Evolutionary conservation across 164 flowering plant genomes (phyloP).

Genomic region (Chimonanthus salicifolius): DNA sequence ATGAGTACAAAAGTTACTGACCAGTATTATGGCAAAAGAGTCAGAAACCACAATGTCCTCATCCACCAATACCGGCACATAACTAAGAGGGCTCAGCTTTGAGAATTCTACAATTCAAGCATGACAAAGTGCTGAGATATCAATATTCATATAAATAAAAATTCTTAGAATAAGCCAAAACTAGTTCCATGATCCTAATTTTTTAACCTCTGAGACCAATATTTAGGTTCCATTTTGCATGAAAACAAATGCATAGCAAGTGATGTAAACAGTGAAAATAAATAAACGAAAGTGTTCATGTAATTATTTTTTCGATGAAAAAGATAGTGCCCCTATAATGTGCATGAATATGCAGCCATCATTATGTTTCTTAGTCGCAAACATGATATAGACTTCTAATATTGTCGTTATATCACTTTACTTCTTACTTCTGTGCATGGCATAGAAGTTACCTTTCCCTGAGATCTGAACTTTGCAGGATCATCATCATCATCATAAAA

Average conservation of each 20-base stretch:
- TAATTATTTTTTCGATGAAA: no score
- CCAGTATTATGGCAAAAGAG: constrained; percentile 84
- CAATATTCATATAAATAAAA: neutral
- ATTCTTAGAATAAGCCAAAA: no score
- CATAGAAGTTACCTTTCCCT: neutral
- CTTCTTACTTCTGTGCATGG: neutral
- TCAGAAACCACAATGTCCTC: constrained; percentile 62
- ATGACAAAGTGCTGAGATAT: neutral
- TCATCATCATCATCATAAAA: no score
- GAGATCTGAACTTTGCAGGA: neutral
- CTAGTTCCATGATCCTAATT: no score
- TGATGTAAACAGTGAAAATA: neutral
- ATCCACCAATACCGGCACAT: constrained; percentile 75
- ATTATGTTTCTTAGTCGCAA: no score
- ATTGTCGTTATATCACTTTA: neutral
- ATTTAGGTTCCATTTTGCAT: neutral
- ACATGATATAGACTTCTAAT: no score
- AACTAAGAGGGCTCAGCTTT: constrained; percentile 69
- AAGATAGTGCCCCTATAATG: neutral
- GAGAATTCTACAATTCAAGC: constrained; percentile 40
- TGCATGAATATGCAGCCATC: neutral
- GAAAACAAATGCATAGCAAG: neutral
- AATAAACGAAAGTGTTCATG: neutral
- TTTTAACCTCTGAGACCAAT: neutral
- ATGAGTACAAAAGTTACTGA: constrained; percentile 11